Base-by-base conservation (phyloP, 208 protist genomes). In the Phytomonas serpens region DNA sequence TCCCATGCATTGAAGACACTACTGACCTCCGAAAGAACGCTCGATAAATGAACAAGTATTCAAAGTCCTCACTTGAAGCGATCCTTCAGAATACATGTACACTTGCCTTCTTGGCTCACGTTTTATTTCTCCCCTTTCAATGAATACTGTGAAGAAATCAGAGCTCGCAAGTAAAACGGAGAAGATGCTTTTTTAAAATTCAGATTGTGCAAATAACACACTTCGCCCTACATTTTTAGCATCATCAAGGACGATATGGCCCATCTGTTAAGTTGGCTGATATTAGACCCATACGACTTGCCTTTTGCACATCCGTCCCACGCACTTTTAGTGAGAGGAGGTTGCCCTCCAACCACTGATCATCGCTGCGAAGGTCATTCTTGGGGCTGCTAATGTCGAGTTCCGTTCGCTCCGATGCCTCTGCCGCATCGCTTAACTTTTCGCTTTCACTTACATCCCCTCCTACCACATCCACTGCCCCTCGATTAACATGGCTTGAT, bases 401-500 rank as follows among this genome's bases (percentile, higher is more conserved):
- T 19, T 47, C 40, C 1, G 40, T 47, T 47, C 1, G 7, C 40
- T 1, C 40, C 40, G 40, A 11, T 19, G 14, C 40, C 40, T 47
- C 40, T 19, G 14, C 40, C 14, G 40, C 13, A 3, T 47, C 1
- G 13, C 9, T 47, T 47, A 36, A 7, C 34, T 47, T 47, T 47
- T 47, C 14, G 7, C 40, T 19, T 47, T 47, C 9, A 1, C 14
- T 11, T 19, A 47, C 7, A 19, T 3, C 34, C 19, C 32, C 32
- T 67, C 23, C 47, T 23, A 67, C 19, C 40, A 11, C 40, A 19
- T 23, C 40, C 40, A 11, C 40, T 11, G 14, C 40, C 40, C 9
- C 40, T 47, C 64, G 16, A n/a, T 32, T 27, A 27, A 72, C 66
- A 61, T 69, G 66, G 67, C 75, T 71, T 40, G 71, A 70, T 31